These are phyloP conservation scores for Fonsecaea nubica DNA, from an alignment of 2,329 filamentous ascomycete genomes.

Conservation along the genomic window DNA sequence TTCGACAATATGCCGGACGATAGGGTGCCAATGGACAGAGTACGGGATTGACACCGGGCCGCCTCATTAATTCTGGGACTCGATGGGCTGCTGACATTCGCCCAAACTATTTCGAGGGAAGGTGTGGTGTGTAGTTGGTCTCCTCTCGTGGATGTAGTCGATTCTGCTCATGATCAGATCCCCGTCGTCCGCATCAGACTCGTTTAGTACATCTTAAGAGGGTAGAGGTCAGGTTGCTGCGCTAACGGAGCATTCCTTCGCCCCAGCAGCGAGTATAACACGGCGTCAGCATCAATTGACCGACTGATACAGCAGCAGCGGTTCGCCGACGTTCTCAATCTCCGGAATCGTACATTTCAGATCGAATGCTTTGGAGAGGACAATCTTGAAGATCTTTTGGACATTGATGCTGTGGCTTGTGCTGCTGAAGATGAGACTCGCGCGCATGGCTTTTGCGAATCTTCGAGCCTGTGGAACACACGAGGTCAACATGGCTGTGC, in stretches of 20 bases:
- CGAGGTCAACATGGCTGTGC: not conserved
- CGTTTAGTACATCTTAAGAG: not conserved
- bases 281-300: constrained; percentile 36
- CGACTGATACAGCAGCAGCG: constrained; percentile 86
- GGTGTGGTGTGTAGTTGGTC: not conserved
- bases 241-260: not conserved
- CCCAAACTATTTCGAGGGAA: not conserved
- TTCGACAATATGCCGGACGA: not conserved
- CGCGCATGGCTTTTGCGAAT: constrained; percentile 98
- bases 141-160: not conserved
- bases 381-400: constrained; percentile 99
- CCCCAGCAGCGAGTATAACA: not conserved
- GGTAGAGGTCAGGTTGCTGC: not conserved
- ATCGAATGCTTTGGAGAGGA: constrained; percentile 97
- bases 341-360: constrained; percentile 98
- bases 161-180: not conserved
- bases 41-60: not conserved
- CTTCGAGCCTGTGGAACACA: constrained; percentile 72
- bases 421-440: constrained; percentile 96
- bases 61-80: not conserved
- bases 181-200: not conserved
- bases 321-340: constrained; percentile 97
- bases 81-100: constrained; percentile 1
- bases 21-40: not conserved
- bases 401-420: constrained; percentile 99